Evolutionary conservation across 139 green algal genomes (phyloP), one percentile per base, ranked within the genome.

Genomic region (Chlorella sorokiniana): DNA sequence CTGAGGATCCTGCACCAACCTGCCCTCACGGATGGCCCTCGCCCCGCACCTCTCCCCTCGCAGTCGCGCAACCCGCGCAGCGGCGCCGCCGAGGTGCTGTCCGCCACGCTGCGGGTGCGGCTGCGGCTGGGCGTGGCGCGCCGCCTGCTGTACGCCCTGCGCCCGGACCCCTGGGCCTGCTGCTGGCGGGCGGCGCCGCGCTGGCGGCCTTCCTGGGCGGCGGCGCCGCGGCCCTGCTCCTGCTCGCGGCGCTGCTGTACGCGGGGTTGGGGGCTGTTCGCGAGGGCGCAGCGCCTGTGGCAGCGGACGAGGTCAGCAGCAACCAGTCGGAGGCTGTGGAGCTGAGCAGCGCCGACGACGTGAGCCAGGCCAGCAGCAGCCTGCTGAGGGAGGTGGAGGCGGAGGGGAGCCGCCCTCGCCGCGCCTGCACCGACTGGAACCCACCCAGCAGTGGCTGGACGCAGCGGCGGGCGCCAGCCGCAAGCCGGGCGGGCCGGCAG

Each of bases 31-130:
- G n/a, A n/a, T n/a, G n/a, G n/a, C n/a, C n/a, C n/a, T n/a, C n/a
- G n/a, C n/a, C n/a, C n/a, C n/a, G n/a, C n/a, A n/a, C n/a, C n/a
- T n/a, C n/a, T n/a, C n/a, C n/a, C n/a, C 1, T 14, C 40, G 64
- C 77, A 82, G 77, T 67, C 64, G 23, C 64, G 77, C 35, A 72
- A 48, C 63, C 45, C 64, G 9, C 52, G 35, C 23, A 42, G 73
- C 23, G 78, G 78, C n/a, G 41, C 69, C 4, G 79, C 86, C 3
- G 78, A 90, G 74, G 62, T 90, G 3, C 33, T 87, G 56, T 56
- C 56, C 0, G 84, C 67, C n/a, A 62, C n/a, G 18, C 37, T 90
- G 35, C 59, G 73, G 33, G 52, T 90, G 6, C 65, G 25, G 14
- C 68, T 89, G 65, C 76, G 73, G 29, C 35, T 89, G 42, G 67